phyloP scores from a whole-genome alignment of 768 basidiomycete species.

The Tricholoma bakamatsutake region DNA sequence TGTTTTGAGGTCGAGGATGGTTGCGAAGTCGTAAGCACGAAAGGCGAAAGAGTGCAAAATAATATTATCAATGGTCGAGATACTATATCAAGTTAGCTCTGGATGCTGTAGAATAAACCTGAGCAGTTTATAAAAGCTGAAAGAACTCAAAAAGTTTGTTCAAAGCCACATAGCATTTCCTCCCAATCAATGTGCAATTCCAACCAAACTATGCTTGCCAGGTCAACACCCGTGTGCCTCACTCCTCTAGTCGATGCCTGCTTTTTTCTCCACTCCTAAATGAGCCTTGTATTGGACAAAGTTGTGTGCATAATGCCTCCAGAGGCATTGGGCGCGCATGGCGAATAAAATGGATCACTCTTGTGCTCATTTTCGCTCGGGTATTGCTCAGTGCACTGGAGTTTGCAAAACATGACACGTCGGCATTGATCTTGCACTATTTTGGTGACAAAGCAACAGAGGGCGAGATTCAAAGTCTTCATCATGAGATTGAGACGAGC shows the following conservation, averaged over 20 bases:
- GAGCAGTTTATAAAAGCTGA: not conserved
- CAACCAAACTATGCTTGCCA: constrained; percentile 43
- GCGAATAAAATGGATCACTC: constrained; percentile 16
- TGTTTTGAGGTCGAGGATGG: too few species aligned
- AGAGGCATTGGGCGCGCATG: constrained; percentile 70
- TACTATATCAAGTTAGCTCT: too few species aligned
- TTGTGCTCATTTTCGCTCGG: not conserved
- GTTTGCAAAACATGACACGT: constrained; percentile 58
- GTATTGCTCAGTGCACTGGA: constrained; percentile 42
- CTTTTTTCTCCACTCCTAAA: constrained; percentile 6
- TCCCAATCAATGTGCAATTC: constrained; percentile 65
- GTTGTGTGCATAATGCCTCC: constrained; percentile 65
- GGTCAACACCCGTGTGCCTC: constrained; percentile 40
- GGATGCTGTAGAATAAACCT: constrained; percentile 52
- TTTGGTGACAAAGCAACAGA: constrained; percentile 53
- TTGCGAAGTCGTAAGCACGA: too few species aligned
- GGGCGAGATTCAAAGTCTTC: constrained; percentile 40
- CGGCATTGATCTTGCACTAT: constrained; percentile 34
- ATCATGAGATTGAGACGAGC: constrained; percentile 36
- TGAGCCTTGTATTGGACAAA: constrained; percentile 46
- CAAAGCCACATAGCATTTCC: constrained; percentile 54
- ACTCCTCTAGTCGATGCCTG: too few species aligned
- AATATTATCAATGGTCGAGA: too few species aligned
- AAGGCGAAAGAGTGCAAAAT: too few species aligned
- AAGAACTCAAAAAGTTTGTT: not conserved